Evolutionary conservation across 371 early-diverging fungal genomes (phyloP), one percentile per base, ranked within the genome.

Genomic region (Agmasoma carcini): DNA sequence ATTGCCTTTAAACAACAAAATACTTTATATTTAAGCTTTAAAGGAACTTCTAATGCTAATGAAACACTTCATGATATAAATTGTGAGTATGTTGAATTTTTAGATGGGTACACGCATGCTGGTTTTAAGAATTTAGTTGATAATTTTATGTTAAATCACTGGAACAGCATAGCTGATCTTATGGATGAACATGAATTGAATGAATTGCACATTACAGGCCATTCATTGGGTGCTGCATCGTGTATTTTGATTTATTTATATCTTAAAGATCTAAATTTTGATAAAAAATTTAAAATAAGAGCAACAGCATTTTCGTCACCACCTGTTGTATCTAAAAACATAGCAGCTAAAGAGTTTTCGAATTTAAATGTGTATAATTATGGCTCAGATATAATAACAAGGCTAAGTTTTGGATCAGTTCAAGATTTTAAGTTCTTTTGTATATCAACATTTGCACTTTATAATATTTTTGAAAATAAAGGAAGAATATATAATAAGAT

Each of bases 211-310:
- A 26, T 72, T 29, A 60, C 67, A 15, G 75, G 75, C 0, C 70
- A 74, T 55, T 74, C 75, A 11, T 45, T 74, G 23, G 75, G 75
- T 14, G 75, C 61, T 14, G 70, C 68, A 12, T 50, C 70, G 17
- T 39, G 65, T 26, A 55, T 55, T 17, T 41, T 74, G 37, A 57
- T 69, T 15, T 48, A 61, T 29, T 54, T 66, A 37, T 56, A 65
- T 33, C 17, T 72, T 3, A 23, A 47, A 5, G 40, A 61, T 36
- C 31, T 52, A 33, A 49, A 55, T 2, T 3, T 61, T 4, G 33
- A 43, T 9, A 5, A 27, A 27, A n/a, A n/a, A 1, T 30, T 44
- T 2, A 34, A 54, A 30, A 29, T 65, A n/a, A 39, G 49, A 38
- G 51, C 45, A 15, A 31, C 56, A 1, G 57, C 51, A 6, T 69